Evolutionary conservation across 1,284 basidiomycete species (phyloP).

Genomic region (Coriolopsis trogii): DNA sequence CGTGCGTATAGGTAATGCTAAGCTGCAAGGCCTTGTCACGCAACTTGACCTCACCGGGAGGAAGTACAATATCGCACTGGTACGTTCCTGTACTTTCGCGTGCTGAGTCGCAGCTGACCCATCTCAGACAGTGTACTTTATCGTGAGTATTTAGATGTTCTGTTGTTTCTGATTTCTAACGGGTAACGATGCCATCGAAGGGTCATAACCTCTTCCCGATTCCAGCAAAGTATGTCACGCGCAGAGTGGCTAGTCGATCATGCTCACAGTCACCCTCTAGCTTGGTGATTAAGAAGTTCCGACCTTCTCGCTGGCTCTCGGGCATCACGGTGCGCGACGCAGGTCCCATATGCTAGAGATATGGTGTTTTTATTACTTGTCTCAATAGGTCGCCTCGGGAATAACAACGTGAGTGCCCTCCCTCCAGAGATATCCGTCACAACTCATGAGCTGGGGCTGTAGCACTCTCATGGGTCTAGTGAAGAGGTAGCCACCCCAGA

Average conservation of each 20-base stretch:
- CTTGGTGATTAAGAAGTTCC: constrained; percentile 33
- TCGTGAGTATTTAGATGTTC: too few species aligned
- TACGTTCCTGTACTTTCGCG: constrained; percentile 30
- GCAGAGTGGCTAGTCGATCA: not conserved
- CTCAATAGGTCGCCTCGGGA: constrained; percentile 22
- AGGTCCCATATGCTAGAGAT: not conserved
- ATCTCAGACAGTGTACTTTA: not conserved
- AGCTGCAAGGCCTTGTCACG: constrained; percentile 55
- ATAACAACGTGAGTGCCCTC: constrained; percentile 14
- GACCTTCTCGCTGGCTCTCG: constrained; percentile 34
- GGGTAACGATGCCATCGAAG: constrained; percentile 57
- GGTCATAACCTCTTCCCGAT: constrained; percentile 64
- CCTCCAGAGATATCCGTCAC: not conserved
- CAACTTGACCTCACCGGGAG: constrained; percentile 58
- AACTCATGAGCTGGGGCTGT: not conserved
- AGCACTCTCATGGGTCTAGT: constrained; percentile 67
- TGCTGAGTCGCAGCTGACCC: not conserved
- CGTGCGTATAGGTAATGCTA: constrained; percentile 57
- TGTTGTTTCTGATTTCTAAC: not conserved
- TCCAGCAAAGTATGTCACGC: constrained; percentile 52
- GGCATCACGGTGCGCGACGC: constrained; percentile 29
- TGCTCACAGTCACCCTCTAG: constrained; percentile 10
- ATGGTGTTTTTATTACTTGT: not conserved
- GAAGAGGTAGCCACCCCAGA: constrained; percentile 51
- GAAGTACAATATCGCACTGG: constrained; percentile 65